These are phyloP conservation scores for Breynia disticha DNA, from an alignment of 441 rosid genomes.

Conservation along the genomic window DNA sequence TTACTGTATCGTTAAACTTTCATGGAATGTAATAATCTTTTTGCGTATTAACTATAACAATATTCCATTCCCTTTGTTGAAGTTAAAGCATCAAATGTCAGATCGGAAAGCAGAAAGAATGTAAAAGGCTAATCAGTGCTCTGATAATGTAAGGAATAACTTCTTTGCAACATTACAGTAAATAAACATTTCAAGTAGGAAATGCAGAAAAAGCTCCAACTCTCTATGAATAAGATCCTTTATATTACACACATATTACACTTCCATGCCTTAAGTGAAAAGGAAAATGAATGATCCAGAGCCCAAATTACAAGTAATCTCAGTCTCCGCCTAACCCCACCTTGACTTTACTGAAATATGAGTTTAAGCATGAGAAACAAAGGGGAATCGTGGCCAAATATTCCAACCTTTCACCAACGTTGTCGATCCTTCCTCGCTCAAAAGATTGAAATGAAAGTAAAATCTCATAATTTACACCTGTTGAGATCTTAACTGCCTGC, in stretches of 20 bases:
- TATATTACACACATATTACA: slow-evolving; percentile 40
- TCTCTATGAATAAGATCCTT: slow-evolving; percentile 27
- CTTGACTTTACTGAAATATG: slow-evolving; percentile 7
- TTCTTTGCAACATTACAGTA: slow-evolving; percentile 28
- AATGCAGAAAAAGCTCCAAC: slow-evolving; percentile 19
- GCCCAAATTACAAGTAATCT: slow-evolving; percentile 18
- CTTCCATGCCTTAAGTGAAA: slow-evolving; percentile 15
- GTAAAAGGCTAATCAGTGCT: slow-evolving; percentile 5
- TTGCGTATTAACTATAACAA: background rate
- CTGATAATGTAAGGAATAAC: slow-evolving; percentile 6
- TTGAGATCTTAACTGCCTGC: slow-evolving; percentile 34
- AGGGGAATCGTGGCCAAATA: background rate
- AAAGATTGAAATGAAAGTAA: background rate
- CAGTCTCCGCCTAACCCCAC: slow-evolving; percentile 13
- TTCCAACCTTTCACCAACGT: slow-evolving; percentile 6
- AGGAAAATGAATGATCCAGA: slow-evolving; percentile 14
- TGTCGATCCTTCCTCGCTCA: slow-evolving; percentile 5
- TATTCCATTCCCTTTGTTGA: background rate
- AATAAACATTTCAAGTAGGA: slow-evolving; percentile 21
- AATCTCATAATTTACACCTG: background rate
- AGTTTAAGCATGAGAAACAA: slow-evolving; percentile 6
- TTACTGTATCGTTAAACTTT: too few species aligned
- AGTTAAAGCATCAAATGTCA: background rate
- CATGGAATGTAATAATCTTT: background rate
- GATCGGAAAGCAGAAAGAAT: too few species aligned